phyloP scores from a whole-genome alignment of 1,284 basidiomycete species.

The Ceratorhiza oryzae-sativae region DNA sequence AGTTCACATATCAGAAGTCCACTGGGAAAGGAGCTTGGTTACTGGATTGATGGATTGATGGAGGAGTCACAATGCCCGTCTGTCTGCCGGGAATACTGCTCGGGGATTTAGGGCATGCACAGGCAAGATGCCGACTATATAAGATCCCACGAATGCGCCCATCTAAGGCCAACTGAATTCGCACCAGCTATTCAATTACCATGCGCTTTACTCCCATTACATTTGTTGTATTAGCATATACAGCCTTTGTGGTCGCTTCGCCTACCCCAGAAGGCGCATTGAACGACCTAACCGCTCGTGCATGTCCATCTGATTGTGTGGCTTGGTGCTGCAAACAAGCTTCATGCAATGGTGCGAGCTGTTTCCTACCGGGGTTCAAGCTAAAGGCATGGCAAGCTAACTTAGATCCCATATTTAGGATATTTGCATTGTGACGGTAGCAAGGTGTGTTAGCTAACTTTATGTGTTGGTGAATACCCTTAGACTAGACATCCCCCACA shows the following conservation, averaged over 20 bases:
- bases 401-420: not conserved
- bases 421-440: slow-evolving; percentile 11
- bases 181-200: no score
- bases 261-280: not conserved
- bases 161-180: no score
- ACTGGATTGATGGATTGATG: no score
- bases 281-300: not conserved
- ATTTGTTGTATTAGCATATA: not conserved
- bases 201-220: slow-evolving; percentile 8
- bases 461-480: not conserved
- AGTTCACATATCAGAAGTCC: no score
- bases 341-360: slow-evolving; percentile 10
- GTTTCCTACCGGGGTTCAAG: no score
- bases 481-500: not conserved
- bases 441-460: not conserved
- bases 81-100: no score
- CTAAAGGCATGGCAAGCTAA: not conserved
- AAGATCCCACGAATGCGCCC: no score
- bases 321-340: not conserved
- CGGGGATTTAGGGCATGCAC: no score
- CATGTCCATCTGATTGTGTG: not conserved
- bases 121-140: no score
- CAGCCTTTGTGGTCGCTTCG: not conserved
- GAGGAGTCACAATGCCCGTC: no score
- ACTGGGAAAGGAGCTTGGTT: no score